phyloP scores from a whole-genome alignment of 164 flowering plant genomes.

The Kalanchoe fedtschenkoi region DNA sequence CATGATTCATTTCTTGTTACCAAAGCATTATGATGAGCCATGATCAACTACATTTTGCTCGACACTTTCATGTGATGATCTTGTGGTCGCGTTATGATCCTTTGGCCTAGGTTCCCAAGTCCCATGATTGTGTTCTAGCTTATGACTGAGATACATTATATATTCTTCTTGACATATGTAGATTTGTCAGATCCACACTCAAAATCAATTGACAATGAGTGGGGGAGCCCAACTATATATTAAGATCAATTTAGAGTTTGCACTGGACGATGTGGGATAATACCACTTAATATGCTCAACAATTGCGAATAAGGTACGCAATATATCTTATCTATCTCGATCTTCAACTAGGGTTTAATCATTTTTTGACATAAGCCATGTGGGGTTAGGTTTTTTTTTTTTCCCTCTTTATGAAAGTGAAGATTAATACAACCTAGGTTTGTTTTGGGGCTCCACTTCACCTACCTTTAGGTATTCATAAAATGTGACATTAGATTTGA shows the following conservation, averaged over 20 bases:
- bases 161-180: too few relatives aligned
- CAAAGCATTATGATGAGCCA: not conserved
- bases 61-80: not conserved
- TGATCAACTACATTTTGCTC: not conserved
- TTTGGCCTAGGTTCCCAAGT: not conserved
- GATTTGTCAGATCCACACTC: too few relatives aligned
- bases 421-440: not conserved
- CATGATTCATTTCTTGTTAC: too few relatives aligned
- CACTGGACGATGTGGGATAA: too few relatives aligned
- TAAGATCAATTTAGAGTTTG: too few relatives aligned
- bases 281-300: not conserved
- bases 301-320: too few relatives aligned
- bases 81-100: not conserved
- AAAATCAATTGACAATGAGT: too few relatives aligned
- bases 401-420: not conserved
- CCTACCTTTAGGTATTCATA: not conserved
- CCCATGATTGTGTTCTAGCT: not conserved
- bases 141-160: too few relatives aligned
- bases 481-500: not conserved
- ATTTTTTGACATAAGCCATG: not conserved
- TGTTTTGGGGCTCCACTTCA: not conserved
- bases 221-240: too few relatives aligned
- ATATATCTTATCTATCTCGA: too few relatives aligned
- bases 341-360: not conserved
- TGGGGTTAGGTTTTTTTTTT: constrained; percentile 1